Conservation (phyloP, 768 basidiomycete genomes). For the Panaeolus papilionaceus region DNA sequence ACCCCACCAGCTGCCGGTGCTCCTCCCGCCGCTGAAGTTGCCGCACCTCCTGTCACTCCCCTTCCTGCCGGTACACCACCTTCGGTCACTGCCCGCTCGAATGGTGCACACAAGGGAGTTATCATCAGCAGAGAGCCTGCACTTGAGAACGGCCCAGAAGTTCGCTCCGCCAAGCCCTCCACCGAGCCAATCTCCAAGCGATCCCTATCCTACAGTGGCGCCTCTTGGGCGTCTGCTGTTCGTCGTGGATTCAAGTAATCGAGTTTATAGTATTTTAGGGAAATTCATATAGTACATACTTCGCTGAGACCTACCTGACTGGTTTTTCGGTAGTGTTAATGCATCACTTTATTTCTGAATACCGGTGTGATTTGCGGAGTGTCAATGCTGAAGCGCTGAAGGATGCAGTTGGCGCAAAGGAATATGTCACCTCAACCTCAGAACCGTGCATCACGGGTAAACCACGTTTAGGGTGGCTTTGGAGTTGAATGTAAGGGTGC, state of each 20-base stretch:
- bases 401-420: too few relatives aligned
- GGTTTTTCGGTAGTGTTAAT: slow-evolving; percentile 34
- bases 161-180: background rate
- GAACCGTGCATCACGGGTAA: too few relatives aligned
- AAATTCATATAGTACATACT: slow-evolving; percentile 27
- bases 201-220: slow-evolving; percentile 27
- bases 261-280: slow-evolving; percentile 28
- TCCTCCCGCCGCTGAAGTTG: background rate
- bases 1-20: slow-evolving; percentile 8
- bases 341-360: slow-evolving; percentile 23
- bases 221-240: slow-evolving; percentile 31
- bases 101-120: background rate
- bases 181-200: slow-evolving; percentile 7
- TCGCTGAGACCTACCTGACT: slow-evolving; percentile 34
- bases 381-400: too few relatives aligned
- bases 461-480: too few relatives aligned
- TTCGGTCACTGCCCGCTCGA: background rate
- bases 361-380: too few relatives aligned
- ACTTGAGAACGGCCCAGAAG: slow-evolving; percentile 4
- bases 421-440: too few relatives aligned
- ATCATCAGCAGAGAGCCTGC: slow-evolving; percentile 8
- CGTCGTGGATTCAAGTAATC: slow-evolving; percentile 23
- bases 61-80: background rate
- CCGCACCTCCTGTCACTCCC: background rate
- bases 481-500: too few relatives aligned